A percentile compares a stretch with the other conserved stretches of the same genome.
These are phyloP conservation scores for Quercus tomentella DNA, from an alignment of 331 rosid genomes.

Conservation along the genomic window DNA sequence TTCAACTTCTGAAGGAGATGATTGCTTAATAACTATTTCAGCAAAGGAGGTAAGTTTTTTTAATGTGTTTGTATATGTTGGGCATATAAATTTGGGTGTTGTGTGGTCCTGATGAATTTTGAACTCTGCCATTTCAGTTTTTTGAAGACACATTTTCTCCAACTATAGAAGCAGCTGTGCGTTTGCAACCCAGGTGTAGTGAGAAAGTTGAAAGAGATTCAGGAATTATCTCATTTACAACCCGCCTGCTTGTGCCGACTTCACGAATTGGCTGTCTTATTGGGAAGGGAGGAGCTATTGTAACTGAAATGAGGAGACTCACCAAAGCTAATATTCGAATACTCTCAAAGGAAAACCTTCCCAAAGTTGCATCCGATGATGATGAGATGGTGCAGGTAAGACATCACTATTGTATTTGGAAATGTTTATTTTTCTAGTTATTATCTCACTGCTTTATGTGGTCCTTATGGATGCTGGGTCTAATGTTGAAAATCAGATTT, in stretches of 20 bases:
- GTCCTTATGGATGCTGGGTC: slow-evolving; percentile 9
- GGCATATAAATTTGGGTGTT: background rate
- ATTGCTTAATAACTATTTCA: slow-evolving; percentile 76
- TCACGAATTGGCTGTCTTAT: slow-evolving; percentile 98
- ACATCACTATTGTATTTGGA: slow-evolving; percentile 1
- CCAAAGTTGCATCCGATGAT: slow-evolving; percentile 91
- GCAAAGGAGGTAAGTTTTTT: slow-evolving; percentile 78
- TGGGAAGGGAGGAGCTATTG: slow-evolving; percentile 95
- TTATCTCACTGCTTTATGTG: background rate
- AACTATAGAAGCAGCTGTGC: slow-evolving; percentile 88
- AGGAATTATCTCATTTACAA: slow-evolving; percentile 86
- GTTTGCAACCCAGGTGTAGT: slow-evolving; percentile 95
- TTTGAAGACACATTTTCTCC: slow-evolving; percentile 83
- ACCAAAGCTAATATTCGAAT: slow-evolving; percentile 93
- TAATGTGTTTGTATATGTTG: background rate
- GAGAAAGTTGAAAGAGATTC: slow-evolving; percentile 96
- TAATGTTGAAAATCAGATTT: slow-evolving; percentile 49
- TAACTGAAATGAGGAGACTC: slow-evolving; percentile 91
- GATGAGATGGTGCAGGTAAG: slow-evolving; percentile 98
- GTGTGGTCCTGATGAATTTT: slow-evolving; percentile 15
- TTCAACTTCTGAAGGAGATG: slow-evolving; percentile 84
- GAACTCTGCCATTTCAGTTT: slow-evolving; percentile 45
- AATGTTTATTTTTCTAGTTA: background rate
- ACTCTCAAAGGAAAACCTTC: slow-evolving; percentile 81
- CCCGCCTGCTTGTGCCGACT: slow-evolving; percentile 88